Base-by-base conservation (phyloP, 371 early-diverging fungal species). In the Saksenaea oblongispora region DNA sequence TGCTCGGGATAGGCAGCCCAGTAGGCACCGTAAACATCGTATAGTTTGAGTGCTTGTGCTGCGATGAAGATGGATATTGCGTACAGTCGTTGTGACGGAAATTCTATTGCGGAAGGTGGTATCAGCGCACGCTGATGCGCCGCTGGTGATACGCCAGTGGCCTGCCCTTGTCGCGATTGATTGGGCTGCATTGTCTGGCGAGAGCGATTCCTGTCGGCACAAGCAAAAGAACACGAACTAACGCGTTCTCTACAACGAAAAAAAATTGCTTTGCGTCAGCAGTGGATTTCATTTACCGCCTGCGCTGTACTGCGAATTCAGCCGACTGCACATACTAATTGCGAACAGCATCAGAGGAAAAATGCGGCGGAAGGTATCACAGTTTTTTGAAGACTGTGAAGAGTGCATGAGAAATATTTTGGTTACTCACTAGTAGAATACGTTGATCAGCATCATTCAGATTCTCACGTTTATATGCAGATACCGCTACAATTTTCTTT, bases 21-120 rank as follows among this genome's bases (percentile, higher is more conserved):
- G 56, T 73, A 71, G 1, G 63, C 60, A 15, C 22, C 18, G 10
- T 59, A 65, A 15, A 71, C 54, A 59, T 77, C 75, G 34, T 66
- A 63, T 1, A 63, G 2, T 36, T 83, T 79, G 58, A 71, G 44
- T 47, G 72, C 70, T 64, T 75, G 74, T 56, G 80, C 57, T 10
- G 59, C 24, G 14, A 62, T 66, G 60, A 83, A 76, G 34, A 74
- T 65, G 17, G 74, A 59, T 18, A 59, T 62, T 28, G 80, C 83
- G 61, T 73, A 78, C 15, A 65, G 69, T 54, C 83, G 74, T 64
- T 83, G 83, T 39, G 67, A 61, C 13, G 78, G 80, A 47, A 76
- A 79, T 54, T 83, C 83, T 26, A 83, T 67, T 8, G 31, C 41
- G 3, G 77, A 58, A 17, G 70, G 37, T 31, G 79, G 74, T 70